A percentile compares a stretch with the other conserved stretches of the same genome.
Conservation (phyloP, 1,139 yeast genomes). For the Suhomyces panamericanus region DNA sequence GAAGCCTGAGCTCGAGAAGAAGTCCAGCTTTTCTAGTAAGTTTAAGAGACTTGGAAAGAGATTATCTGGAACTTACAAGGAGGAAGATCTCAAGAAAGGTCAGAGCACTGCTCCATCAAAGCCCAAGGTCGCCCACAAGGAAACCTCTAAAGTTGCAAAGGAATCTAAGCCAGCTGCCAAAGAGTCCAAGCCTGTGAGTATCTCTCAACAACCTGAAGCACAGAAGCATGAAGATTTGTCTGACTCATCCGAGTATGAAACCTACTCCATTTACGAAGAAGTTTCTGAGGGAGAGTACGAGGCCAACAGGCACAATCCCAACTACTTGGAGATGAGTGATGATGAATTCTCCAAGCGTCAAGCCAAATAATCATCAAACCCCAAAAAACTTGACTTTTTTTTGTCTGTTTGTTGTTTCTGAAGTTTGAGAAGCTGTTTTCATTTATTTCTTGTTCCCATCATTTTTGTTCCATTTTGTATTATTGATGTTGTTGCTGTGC, state of each 20-base stretch:
- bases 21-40: slow-evolving; percentile 23
- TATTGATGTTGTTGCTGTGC: slow-evolving; percentile 5
- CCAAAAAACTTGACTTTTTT: not conserved
- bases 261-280: slow-evolving; percentile 51
- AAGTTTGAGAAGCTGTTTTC: not conserved
- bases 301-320: slow-evolving; percentile 45
- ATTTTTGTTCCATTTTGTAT: slow-evolving; percentile 7
- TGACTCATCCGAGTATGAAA: slow-evolving; percentile 24
- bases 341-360: slow-evolving; percentile 30
- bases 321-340: slow-evolving; percentile 48
- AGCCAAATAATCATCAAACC: not conserved
- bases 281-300: slow-evolving; percentile 51
- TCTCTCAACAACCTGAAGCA: slow-evolving; percentile 14
- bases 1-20: slow-evolving; percentile 7
- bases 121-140: slow-evolving; percentile 3
- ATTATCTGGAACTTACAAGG: slow-evolving; percentile 15
- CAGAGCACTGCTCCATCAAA: not conserved
- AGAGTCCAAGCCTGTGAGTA: slow-evolving; percentile 11
- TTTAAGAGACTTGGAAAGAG: slow-evolving; percentile 27
- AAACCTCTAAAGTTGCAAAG: not conserved
- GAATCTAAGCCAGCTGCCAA: slow-evolving; percentile 2
- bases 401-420: not conserved
- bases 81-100: slow-evolving; percentile 1
- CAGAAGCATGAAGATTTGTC: slow-evolving; percentile 13
- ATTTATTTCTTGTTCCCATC: not conserved